phyloP scores from a whole-genome alignment of 257 asterid genomes.

The Marsdenia floribunda region DNA sequence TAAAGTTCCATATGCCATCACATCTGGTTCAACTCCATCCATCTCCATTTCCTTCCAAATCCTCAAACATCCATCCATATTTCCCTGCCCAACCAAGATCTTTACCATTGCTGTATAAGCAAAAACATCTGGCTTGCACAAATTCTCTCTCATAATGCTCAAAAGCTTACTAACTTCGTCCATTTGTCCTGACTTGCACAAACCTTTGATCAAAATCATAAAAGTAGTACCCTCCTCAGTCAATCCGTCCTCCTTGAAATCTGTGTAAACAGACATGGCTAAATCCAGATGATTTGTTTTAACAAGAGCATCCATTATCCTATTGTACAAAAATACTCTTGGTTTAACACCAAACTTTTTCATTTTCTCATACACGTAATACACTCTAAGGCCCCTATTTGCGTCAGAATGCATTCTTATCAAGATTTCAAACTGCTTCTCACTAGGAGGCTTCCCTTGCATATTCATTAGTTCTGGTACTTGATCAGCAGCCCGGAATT shows the following conservation, averaged over 20 bases:
- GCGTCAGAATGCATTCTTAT: constrained; percentile 93
- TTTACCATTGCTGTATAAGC: constrained; percentile 94
- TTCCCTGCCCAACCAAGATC: constrained; percentile 57
- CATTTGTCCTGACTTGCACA: constrained; percentile 65
- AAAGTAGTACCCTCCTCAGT: constrained; percentile 71
- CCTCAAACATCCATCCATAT: constrained; percentile 70
- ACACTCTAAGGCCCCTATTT: constrained; percentile 83
- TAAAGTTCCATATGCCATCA: constrained; percentile 80
- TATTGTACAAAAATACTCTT: constrained; percentile 72
- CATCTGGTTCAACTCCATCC: constrained; percentile 81
- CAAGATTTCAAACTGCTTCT: constrained; percentile 88
- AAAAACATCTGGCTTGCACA: constrained; percentile 92
- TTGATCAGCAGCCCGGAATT: constrained; percentile 86
- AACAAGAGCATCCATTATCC: constrained; percentile 87
- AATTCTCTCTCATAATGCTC: constrained; percentile 63
- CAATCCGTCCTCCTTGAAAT: constrained; percentile 73
- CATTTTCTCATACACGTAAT: constrained; percentile 89
- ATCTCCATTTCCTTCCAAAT: constrained; percentile 81
- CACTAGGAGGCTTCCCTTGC: constrained; percentile 93
- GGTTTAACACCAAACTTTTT: constrained; percentile 85
- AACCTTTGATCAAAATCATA: constrained; percentile 84
- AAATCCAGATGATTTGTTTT: constrained; percentile 73
- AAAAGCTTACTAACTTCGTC: constrained; percentile 59
- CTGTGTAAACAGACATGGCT: constrained; percentile 74
- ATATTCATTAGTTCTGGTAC: constrained; percentile 90